These are phyloP conservation scores for Juglanconis sp. DNA, from an alignment of 2,329 filamentous ascomycete genomes.

Conservation along the genomic window DNA sequence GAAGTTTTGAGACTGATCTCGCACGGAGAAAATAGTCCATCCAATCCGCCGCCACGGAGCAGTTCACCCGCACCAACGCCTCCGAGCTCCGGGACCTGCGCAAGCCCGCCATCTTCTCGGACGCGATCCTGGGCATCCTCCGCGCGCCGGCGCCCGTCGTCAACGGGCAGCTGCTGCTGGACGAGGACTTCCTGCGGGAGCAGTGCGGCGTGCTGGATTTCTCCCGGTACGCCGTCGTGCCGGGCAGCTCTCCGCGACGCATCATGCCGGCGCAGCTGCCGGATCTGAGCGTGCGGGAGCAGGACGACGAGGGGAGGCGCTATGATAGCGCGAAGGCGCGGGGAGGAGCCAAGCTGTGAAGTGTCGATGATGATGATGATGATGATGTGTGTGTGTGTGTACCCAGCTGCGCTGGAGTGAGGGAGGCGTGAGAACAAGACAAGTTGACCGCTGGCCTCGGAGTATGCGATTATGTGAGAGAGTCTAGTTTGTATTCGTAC, in stretches of 20 bases:
- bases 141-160: constrained; percentile 55
- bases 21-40: constrained; percentile 46
- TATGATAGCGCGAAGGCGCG: constrained; percentile 58
- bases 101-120: constrained; percentile 71
- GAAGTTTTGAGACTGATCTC: neutral
- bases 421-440: too few species aligned
- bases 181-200: constrained; percentile 75
- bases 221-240: constrained; percentile 66
- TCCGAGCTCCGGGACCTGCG: constrained; percentile 57
- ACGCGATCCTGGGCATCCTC: constrained; percentile 73
- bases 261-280: constrained; percentile 76
- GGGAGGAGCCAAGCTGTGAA: constrained; percentile 35
- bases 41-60: constrained; percentile 69
- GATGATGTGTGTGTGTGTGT: neutral
- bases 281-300: constrained; percentile 68
- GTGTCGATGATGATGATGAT: too few species aligned
- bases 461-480: neutral
- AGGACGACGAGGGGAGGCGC: constrained; percentile 73
- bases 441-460: neutral
- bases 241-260: constrained; percentile 60
- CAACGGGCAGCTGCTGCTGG: constrained; percentile 70
- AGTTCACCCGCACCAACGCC: constrained; percentile 43
- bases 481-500: neutral
- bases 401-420: too few species aligned
- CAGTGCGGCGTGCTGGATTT: constrained; percentile 68